Evolutionary conservation across 2,329 filamentous ascomycete species (phyloP).

Genomic region (Xylaria sp.): DNA sequence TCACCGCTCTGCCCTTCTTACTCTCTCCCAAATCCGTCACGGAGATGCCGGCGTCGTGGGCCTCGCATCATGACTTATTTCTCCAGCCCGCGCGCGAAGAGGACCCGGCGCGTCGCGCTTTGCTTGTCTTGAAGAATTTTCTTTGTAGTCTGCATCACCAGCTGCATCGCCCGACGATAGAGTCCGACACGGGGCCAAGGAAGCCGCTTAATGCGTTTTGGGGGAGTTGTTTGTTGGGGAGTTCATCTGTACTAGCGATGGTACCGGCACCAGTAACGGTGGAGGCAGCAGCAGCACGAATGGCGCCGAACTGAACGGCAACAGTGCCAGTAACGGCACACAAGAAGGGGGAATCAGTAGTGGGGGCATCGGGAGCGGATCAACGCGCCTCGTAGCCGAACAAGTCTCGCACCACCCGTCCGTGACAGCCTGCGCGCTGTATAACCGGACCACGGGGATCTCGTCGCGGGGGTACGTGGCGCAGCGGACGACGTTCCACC

Average conservation of each 20-base stretch:
- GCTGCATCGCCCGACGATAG: slow-evolving; percentile 46
- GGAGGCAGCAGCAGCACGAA: slow-evolving; percentile 38
- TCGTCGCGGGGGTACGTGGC: slow-evolving; percentile 37
- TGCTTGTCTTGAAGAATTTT: slow-evolving; percentile 56
- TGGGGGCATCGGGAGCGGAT: too few relatives aligned
- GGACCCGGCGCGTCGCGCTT: slow-evolving; percentile 47
- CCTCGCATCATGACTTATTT: slow-evolving; percentile 58
- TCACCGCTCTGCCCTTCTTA: slow-evolving; percentile 62
- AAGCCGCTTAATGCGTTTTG: slow-evolving; percentile 58
- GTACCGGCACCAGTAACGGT: too few relatives aligned
- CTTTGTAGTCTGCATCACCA: slow-evolving; percentile 52
- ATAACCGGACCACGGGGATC: slow-evolving; percentile 34
- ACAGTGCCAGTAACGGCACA: too few relatives aligned
- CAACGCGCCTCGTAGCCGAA: slow-evolving; percentile 35
- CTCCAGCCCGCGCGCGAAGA: slow-evolving; percentile 49
- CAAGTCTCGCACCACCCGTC: slow-evolving; percentile 42
- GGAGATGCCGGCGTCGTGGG: slow-evolving; percentile 63
- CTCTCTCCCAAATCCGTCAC: slow-evolving; percentile 60
- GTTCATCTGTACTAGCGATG: too few relatives aligned
- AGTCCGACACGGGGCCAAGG: slow-evolving; percentile 48
- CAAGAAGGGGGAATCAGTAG: too few relatives aligned
- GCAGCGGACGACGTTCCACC: slow-evolving; percentile 35
- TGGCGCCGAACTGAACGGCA: too few relatives aligned
- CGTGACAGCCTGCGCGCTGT: slow-evolving; percentile 37
- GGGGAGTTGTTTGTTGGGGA: slow-evolving; percentile 53